Base-by-base conservation (phyloP, 2,329 filamentous ascomycete species). In the Endoconidiophora laricicola region DNA sequence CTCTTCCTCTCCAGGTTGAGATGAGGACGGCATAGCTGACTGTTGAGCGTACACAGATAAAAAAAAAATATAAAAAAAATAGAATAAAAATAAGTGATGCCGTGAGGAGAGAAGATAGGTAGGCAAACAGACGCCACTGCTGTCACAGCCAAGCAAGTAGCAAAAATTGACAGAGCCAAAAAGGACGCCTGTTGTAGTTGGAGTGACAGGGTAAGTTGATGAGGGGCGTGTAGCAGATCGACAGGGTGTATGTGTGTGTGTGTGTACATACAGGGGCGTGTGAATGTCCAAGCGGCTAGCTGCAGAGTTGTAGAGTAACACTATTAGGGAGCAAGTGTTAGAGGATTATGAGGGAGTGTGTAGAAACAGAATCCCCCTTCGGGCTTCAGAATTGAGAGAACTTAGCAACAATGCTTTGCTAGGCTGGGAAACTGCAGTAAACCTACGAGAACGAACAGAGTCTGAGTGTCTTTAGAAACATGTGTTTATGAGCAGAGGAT, bases 1-100 rank as follows among this genome's bases (percentile, higher is more conserved):
- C 49, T 52, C 49, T 10, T 52, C 49, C 23, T 42, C 49, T n/a
- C 20, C 41, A 43, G 3, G 20, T 14, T n/a, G 6, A 43, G 12
- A 24, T 43, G 41, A 23, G 39, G 36, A 50, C n/a, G 41, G n/a
- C 48, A 50, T 44, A 7, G 48, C 24, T 43, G 12, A 37, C n/a
- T 40, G 9, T 26, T 44, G 44, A 41, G 23, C 7, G 44, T 36
- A 18, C 23, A 26, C 14, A 22, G 16, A 33, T 42, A 44, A 37
- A n/a, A n/a, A n/a, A n/a, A n/a, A n/a, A n/a, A n/a, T n/a, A n/a
- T n/a, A n/a, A n/a, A n/a, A n/a, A n/a, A 18, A 18, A 18, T 18
- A 18, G 2, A 18, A 18, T 18, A 18, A 18, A 18, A 18, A 18
- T 18, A 22, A 40, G 38, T 6, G 6, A 22, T 40, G n/a, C 20